Base-by-base conservation (phyloP, 2,329 filamentous ascomycete genomes). In the Aspergillus ochraceoroseus region DNA sequence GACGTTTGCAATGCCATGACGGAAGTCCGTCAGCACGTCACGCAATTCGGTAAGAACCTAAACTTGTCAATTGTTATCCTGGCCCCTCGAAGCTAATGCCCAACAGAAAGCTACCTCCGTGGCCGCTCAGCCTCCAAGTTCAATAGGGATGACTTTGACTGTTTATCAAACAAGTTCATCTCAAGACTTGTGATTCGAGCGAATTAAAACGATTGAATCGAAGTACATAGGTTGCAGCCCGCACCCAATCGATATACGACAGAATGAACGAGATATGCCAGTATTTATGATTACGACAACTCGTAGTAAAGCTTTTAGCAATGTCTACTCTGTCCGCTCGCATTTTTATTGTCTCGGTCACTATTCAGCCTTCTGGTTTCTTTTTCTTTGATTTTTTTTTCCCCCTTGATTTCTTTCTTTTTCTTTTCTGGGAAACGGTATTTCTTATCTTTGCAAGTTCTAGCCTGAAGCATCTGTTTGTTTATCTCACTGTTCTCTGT, bases 1-100 rank as follows among this genome's bases (percentile, higher is more conserved):
- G 87, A 89, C 51, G 88, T 95, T 34, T 95, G 90, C 68, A 87
- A 94, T 61, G 88, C 89, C 40, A 86, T 96, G 87, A 95, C 87
- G 15, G 89, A 96, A 75, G 89, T 96, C 57, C 82, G 86, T 62
- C 80, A 86, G 52, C 88, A 95, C 70, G 87, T 96, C 46, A 81
- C 84, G 59, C 89, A 92, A 80, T 85, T 95, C 71, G 89, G 89
- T 95, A 77, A 73, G 86, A 7, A 7, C 2, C 19, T 23, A 37
- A 29, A 25, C 19, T 27, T 8, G 2, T 22, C 22, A 9, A 13
- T 28, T 22, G 20, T 3, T 19, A 22, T 14, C n/a, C 14, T 11
- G 12, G 22, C n/a, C 23, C 2, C 13, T 41, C 31, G 47, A 45
- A 50, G n/a, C 73, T 79, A 66, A 80, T 49, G 2, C 12, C n/a